Evolutionary conservation across 192 early-diverging fungal species (phyloP), one percentile per base, ranked within the genome.

Genomic region (Spizellomyces sp.): DNA sequence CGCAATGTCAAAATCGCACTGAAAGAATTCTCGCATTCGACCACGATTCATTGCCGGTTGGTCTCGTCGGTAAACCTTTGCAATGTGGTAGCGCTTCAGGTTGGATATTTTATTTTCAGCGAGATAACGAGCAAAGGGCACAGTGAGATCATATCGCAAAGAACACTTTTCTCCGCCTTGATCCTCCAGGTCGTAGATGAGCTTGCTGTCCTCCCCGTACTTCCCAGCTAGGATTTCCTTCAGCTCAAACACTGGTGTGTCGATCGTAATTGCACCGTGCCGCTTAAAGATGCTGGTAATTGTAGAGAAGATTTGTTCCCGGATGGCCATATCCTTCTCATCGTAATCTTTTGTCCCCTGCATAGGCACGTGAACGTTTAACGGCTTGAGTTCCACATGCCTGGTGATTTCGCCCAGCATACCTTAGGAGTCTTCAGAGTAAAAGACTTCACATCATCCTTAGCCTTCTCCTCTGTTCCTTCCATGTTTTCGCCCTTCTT

Each of bases 41-140:
- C 97, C 96, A 84, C 98, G 96, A 65, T 94, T 94, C 90, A 99
- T 93, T 4, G 95, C 94, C 48, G 97, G 97, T 77, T 98, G 94
- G 81, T 98, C 97, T 45, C 97, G 88, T 54, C 97, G 90, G 81
- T 99, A 99, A 41, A 98, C 96, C 76, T 96, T 98, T 66, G 95
- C 97, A 70, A 99, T 96, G 55, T 99, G 95, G 83, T 96, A 99
- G 54, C 97, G 85, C 81, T 98, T 98, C 65, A 98, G 90, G 79
- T 89, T 96, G 64, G 84, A 88, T 43, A 88, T 82, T 55, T 89
- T 89, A 72, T 98, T 95, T 90, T 94, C 93, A 36, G 97, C 97
- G 64, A 99, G 77, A 77, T 93, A 95, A 19, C 97, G 89, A 15
- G 96, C 94, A 82, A 99, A 99, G 15, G 97, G 97, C 8, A 98